These are phyloP conservation scores for Beauveria sp. DNA, from an alignment of 2,329 filamentous ascomycete genomes.

Conservation along the genomic window DNA sequence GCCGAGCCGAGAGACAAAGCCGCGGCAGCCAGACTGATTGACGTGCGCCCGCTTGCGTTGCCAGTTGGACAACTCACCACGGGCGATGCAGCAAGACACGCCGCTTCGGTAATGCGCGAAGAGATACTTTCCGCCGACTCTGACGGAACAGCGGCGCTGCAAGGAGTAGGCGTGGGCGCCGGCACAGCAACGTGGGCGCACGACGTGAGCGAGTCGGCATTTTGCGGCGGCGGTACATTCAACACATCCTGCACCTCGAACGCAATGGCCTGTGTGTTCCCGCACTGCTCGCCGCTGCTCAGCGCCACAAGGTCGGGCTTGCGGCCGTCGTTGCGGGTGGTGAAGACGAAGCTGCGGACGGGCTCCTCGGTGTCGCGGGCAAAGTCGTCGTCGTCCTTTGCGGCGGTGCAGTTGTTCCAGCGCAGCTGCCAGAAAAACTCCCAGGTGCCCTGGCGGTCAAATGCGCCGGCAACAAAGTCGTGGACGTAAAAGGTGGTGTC, in stretches of 20 bases:
- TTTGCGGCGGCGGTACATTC: background rate
- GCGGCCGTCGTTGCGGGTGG: background rate
- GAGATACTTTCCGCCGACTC: background rate
- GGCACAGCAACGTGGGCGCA: background rate
- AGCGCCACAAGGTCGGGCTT: background rate
- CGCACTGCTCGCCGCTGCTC: background rate
- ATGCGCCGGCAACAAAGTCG: background rate
- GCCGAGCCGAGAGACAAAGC: background rate
- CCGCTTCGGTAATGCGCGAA: background rate
- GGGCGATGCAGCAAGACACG: background rate
- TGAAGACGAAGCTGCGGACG: background rate
- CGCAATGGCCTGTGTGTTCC: background rate
- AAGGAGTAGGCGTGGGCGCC: background rate
- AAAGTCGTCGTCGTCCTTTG: background rate
- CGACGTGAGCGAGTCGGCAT: background rate
- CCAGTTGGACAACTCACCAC: background rate
- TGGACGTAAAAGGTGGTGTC: background rate
- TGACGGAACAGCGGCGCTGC: background rate
- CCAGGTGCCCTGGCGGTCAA: background rate
- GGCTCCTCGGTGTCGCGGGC: background rate
- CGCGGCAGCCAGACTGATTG: background rate
- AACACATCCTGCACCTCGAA: background rate
- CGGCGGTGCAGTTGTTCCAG: constrained; percentile 1
- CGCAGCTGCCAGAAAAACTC: constrained; percentile 7
- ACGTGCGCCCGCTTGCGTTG: background rate